A percentile compares a stretch with the other conserved stretches of the same genome.
Conservation (phyloP, 164 flowering plant genomes). For the Dillenia suffruticosa region DNA sequence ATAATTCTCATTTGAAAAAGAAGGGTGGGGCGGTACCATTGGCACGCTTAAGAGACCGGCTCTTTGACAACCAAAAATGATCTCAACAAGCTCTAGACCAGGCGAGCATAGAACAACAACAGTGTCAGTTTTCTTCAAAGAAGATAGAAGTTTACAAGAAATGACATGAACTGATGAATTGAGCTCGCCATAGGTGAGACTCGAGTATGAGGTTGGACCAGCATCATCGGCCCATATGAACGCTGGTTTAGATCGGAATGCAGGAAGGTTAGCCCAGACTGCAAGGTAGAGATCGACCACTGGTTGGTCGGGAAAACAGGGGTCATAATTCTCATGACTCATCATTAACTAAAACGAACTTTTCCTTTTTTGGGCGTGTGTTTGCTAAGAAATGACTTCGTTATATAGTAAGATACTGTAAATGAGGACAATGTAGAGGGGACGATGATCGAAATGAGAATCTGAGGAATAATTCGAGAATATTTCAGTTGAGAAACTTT, state of each 20-base stretch:
- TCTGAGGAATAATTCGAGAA: too few relatives aligned
- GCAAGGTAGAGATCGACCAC: constrained; percentile 67
- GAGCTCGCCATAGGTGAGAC: constrained; percentile 47
- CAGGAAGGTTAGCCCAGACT: constrained; percentile 52
- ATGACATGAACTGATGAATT: constrained; percentile 36
- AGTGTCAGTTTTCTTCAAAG: constrained; percentile 43
- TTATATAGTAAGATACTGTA: too few relatives aligned
- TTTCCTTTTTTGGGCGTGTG: background rate
- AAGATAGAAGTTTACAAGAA: constrained; percentile 28
- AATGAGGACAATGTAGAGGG: too few relatives aligned
- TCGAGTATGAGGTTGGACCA: constrained; percentile 12
- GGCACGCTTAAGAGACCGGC: constrained; percentile 63
- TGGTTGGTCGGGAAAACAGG: constrained; percentile 72
- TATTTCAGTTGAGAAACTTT: too few relatives aligned
- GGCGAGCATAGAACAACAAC: constrained; percentile 57
- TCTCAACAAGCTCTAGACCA: constrained; percentile 59
- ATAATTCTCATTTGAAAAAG: constrained; percentile 16
- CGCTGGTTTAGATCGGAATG: constrained; percentile 55
- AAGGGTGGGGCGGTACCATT: constrained; percentile 40
- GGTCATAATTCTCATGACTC: constrained; percentile 62
- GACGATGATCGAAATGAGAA: too few relatives aligned
- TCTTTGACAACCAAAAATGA: constrained; percentile 66
- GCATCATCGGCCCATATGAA: constrained; percentile 54
- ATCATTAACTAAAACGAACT: constrained; percentile 5
- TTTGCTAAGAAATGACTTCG: too few relatives aligned